Percentiles rank a stretch among this genome's conserved stretches.
Evolutionary conservation across 1,139 yeast species (phyloP).

Genomic region (Suhomyces choctaworum): DNA sequence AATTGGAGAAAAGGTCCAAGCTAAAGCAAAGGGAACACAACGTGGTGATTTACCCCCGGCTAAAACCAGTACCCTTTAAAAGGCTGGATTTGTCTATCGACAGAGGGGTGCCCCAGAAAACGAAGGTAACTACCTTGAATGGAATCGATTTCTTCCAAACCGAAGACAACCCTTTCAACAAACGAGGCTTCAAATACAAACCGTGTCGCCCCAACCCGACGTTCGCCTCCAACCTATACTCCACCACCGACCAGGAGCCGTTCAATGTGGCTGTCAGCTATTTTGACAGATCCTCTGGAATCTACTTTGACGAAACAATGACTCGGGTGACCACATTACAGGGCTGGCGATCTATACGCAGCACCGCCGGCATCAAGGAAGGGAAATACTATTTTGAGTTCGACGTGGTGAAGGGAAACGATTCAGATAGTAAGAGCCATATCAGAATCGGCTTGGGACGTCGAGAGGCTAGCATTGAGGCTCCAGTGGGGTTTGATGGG

Average conservation of each 20-base stretch:
- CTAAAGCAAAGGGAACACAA: constrained; percentile 31
- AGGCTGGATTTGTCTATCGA: constrained; percentile 28
- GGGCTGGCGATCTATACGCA: constrained; percentile 83
- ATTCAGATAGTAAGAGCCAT: constrained; percentile 46
- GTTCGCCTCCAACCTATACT: constrained; percentile 61
- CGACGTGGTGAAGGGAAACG: constrained; percentile 50
- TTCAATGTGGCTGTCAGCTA: constrained; percentile 59
- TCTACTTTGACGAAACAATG: constrained; percentile 46
- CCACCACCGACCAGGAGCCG: constrained; percentile 77
- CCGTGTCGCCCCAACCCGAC: constrained; percentile 74
- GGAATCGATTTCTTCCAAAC: constrained; percentile 42
- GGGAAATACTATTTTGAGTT: constrained; percentile 84
- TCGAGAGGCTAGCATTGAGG: constrained; percentile 85
- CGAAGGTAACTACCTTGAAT: constrained; percentile 14
- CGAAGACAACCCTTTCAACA: constrained; percentile 79
- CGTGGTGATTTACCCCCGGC: constrained; percentile 43
- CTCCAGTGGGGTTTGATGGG: constrained; percentile 95
- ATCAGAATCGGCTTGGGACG: constrained; percentile 82
- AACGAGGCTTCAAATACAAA: constrained; percentile 78
- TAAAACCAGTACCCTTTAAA: constrained; percentile 48
- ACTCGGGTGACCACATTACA: constrained; percentile 52
- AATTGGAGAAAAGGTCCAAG: constrained; percentile 19
- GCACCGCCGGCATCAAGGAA: constrained; percentile 74
- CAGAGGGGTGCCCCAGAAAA: constrained; percentile 4
- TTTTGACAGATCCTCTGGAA: constrained; percentile 71